These are phyloP conservation scores for Pleurotus giganteus DNA, from an alignment of 768 basidiomycete species.

Conservation along the genomic window DNA sequence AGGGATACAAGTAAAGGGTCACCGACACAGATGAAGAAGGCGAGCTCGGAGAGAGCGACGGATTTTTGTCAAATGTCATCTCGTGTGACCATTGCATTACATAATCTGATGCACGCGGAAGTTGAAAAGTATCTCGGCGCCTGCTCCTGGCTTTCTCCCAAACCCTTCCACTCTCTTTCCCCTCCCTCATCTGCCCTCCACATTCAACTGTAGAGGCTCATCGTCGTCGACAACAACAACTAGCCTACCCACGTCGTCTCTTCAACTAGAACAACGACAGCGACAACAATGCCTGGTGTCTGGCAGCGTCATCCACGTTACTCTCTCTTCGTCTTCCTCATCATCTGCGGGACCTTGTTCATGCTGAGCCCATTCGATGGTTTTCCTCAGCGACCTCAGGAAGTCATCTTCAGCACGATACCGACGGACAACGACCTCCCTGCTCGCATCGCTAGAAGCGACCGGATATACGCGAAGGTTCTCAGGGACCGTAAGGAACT, in stretches of 20 bases:
- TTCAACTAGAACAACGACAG: conserved; percentile 8
- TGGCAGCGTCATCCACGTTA: conserved; percentile 54
- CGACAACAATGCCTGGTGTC: conserved; percentile 23
- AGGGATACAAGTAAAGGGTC: no score
- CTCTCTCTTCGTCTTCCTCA: conserved; percentile 37
- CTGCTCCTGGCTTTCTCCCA: background rate
- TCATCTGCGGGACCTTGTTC: conserved; percentile 44
- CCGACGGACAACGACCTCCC: conserved; percentile 32
- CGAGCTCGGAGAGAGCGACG: no score
- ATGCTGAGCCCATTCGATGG: conserved; percentile 39
- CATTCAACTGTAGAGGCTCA: conserved; percentile 21
- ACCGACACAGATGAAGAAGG: no score
- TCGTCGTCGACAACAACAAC: background rate
- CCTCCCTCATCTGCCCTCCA: conserved; percentile 9
- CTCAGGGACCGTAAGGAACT: conserved; percentile 41
- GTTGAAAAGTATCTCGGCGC: background rate
- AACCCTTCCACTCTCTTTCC: background rate
- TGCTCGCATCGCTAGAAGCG: conserved; percentile 38
- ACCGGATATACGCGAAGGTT: conserved; percentile 43
- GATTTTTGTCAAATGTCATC: no score
- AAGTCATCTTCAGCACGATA: conserved; percentile 16
- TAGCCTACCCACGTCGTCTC: background rate
- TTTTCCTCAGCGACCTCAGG: conserved; percentile 14
- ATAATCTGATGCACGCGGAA: background rate
- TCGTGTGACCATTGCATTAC: background rate